Conservation (phyloP, 108 stramenopile genomes). For the Nitzschia sp. region DNA sequence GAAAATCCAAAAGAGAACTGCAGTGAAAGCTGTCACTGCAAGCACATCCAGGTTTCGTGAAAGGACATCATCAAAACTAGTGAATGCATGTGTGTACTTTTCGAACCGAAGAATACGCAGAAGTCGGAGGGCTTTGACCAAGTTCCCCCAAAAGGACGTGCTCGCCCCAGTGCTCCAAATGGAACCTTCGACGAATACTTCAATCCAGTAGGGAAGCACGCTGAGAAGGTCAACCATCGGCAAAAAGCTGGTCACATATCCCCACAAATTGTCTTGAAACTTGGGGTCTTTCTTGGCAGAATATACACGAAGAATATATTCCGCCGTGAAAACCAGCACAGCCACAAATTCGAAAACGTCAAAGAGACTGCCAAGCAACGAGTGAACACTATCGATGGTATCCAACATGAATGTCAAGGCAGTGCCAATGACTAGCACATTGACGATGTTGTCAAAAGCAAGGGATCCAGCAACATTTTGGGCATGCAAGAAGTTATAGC, state of each 20-base stretch:
- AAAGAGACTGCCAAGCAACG: slow-evolving; percentile 32
- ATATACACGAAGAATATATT: slow-evolving; percentile 63
- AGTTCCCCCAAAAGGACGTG: slow-evolving; percentile 22
- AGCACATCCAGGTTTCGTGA: slow-evolving; percentile 74
- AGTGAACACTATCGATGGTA: slow-evolving; percentile 32
- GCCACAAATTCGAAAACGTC: slow-evolving; percentile 63
- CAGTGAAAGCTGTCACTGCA: slow-evolving; percentile 81
- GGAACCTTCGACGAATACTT: slow-evolving; percentile 33
- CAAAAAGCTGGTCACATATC: slow-evolving; percentile 56
- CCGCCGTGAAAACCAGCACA: slow-evolving; percentile 65
- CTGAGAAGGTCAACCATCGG: slow-evolving; percentile 76
- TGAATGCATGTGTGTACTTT: slow-evolving; percentile 79
- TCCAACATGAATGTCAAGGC: slow-evolving; percentile 74
- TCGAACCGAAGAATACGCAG: slow-evolving; percentile 81
- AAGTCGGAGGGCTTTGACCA: slow-evolving; percentile 56
- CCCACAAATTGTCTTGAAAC: slow-evolving; percentile 32
- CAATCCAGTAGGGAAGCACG: slow-evolving; percentile 75
- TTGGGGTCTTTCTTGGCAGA: slow-evolving; percentile 60
- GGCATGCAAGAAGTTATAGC: slow-evolving; percentile 69
- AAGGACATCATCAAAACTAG: slow-evolving; percentile 76
- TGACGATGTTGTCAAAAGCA: slow-evolving; percentile 53
- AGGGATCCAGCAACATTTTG: slow-evolving; percentile 30
- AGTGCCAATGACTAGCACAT: slow-evolving; percentile 59
- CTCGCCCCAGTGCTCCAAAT: slow-evolving; percentile 29
- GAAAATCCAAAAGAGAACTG: slow-evolving; percentile 81